A percentile compares a stretch with the other conserved stretches of the same genome.
phyloP scores from a whole-genome alignment of 2,329 filamentous ascomycete species.

The Colletotrichum karsti region DNA sequence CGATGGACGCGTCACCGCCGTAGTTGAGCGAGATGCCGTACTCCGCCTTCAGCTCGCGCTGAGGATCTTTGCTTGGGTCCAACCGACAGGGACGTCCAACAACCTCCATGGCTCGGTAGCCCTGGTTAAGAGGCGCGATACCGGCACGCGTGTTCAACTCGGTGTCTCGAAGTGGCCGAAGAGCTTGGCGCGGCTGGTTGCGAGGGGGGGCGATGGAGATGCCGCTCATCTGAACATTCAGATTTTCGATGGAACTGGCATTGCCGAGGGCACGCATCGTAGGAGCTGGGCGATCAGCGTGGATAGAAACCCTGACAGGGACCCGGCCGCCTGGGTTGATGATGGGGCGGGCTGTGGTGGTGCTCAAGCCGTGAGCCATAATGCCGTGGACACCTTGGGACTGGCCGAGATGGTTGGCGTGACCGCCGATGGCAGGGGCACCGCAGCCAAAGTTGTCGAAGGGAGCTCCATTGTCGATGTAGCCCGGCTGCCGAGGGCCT shows the following conservation, averaged over 20 bases:
- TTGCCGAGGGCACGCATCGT: background rate
- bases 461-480: no score
- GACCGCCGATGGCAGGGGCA: no score
- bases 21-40: conserved; percentile 44
- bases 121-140: background rate
- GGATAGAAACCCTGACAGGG: background rate
- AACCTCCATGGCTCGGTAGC: conserved; percentile 15
- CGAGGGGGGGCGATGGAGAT: background rate
- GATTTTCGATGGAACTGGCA: background rate
- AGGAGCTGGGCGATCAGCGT: background rate
- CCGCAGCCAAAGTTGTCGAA: no score
- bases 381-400: no score
- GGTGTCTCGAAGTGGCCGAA: no score
- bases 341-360: no score
- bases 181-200: no score
- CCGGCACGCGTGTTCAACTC: no score
- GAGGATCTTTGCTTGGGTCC: background rate
- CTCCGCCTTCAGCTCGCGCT: conserved; percentile 1
- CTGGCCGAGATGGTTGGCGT: no score
- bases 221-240: background rate
- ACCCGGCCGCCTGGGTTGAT: no score
- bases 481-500: no score
- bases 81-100: background rate
- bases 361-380: no score
- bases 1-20: conserved; percentile 44